phyloP scores from a whole-genome alignment of 2,329 filamentous ascomycete species.

The Colletotrichum neosansevieriae region DNA sequence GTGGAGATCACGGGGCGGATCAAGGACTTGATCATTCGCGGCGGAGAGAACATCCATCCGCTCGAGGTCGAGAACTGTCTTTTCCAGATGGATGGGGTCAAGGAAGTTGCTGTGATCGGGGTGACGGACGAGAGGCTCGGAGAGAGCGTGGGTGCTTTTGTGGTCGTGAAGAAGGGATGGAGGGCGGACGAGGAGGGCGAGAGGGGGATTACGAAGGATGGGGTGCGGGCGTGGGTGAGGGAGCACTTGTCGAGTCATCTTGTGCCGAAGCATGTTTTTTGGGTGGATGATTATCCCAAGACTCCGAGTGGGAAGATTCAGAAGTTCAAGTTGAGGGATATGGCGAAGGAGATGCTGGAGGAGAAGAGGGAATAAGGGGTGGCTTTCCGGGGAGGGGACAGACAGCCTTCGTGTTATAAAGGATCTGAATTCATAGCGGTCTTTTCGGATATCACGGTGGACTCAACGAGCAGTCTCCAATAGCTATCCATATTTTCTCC shows the following conservation, averaged over 20 bases:
- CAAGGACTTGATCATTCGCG: conserved; percentile 95
- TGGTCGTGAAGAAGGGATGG: conserved; percentile 61
- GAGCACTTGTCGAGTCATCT: conserved; percentile 78
- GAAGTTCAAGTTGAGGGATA: conserved; percentile 86
- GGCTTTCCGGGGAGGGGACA: not conserved
- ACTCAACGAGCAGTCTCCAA: too few relatives aligned
- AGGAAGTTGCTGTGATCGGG: conserved; percentile 86
- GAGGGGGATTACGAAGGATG: conserved; percentile 63
- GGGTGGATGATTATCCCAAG: conserved; percentile 87
- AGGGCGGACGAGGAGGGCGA: conserved; percentile 43
- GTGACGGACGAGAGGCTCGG: conserved; percentile 86
- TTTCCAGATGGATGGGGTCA: conserved; percentile 76
- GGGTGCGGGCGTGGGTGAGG: conserved; percentile 79
- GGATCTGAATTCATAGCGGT: too few relatives aligned
- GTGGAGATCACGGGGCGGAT: conserved; percentile 90
- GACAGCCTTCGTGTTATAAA: too few relatives aligned
- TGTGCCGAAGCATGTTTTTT: conserved; percentile 92
- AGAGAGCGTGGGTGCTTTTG: conserved; percentile 87
- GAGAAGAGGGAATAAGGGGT: not conserved
- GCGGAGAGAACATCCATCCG: conserved; percentile 96
- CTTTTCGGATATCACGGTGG: too few relatives aligned
- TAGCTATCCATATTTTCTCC: too few relatives aligned
- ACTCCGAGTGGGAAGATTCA: conserved; percentile 97
- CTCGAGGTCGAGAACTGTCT: conserved; percentile 92
- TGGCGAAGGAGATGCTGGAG: conserved; percentile 59